phyloP scores from a whole-genome alignment of 345 rosid genomes.

The Eucalyptus pauciflora region DNA sequence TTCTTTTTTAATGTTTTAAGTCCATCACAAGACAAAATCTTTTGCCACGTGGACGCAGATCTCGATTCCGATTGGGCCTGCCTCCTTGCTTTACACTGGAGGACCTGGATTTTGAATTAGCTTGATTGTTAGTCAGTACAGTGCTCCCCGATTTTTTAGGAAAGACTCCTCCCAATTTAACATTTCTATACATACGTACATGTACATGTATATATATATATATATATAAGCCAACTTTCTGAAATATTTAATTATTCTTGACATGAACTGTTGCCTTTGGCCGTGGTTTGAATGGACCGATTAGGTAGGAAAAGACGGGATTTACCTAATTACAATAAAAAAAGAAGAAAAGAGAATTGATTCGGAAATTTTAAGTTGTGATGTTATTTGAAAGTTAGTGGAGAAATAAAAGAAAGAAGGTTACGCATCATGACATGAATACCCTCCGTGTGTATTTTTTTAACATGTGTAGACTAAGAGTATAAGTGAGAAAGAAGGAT shows the following conservation, averaged over 20 bases:
- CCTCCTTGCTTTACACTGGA: neutral
- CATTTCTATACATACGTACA: neutral
- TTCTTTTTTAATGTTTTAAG: neutral
- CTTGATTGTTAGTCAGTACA: neutral
- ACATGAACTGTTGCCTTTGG: neutral
- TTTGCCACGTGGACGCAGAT: neutral
- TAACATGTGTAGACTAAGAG: neutral
- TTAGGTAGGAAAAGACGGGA: neutral
- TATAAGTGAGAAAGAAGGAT: neutral
- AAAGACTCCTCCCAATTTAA: neutral
- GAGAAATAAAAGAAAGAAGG: neutral
- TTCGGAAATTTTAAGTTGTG: fast-evolving
- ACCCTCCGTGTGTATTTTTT: neutral
- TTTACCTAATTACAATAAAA: neutral
- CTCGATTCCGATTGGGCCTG: neutral
- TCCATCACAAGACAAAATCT: neutral
- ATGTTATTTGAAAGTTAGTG: fast-evolving
- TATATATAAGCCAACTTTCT: neutral
- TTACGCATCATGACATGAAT: neutral
- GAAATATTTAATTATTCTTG: neutral
- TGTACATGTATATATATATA: fast-evolving
- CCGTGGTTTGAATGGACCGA: neutral
- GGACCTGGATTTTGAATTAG: neutral
- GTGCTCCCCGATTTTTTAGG: neutral
- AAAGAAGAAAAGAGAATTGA: fast-evolving